These are phyloP conservation scores for Phytophthora quininea DNA, from an alignment of 352 stramenopile species.

Conservation along the genomic window DNA sequence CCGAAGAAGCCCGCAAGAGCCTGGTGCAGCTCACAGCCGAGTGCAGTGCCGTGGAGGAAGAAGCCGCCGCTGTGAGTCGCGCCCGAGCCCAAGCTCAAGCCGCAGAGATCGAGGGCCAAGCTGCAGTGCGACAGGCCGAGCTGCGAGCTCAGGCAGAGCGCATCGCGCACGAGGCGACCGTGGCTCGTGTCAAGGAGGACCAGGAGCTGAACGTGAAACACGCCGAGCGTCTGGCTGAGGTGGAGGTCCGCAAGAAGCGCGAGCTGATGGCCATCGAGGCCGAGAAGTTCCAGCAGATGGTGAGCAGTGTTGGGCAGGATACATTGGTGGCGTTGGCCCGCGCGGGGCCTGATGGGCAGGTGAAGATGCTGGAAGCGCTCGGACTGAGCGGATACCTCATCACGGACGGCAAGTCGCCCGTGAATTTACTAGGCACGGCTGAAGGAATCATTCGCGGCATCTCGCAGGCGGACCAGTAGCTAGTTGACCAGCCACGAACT, in stretches of 20 bases:
- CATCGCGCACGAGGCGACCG: constrained; percentile 71
- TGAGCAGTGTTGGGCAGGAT: constrained; percentile 71
- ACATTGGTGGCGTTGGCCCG: constrained; percentile 79
- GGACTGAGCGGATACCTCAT: constrained; percentile 86
- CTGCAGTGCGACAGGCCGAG: constrained; percentile 73
- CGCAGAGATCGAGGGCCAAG: constrained; percentile 74
- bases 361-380: constrained; percentile 78
- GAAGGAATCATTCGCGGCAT: constrained; percentile 80
- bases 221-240: constrained; percentile 62
- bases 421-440: constrained; percentile 78
- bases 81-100: constrained; percentile 68
- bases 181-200: constrained; percentile 62
- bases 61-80: constrained; percentile 64
- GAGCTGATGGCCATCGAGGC: constrained; percentile 80
- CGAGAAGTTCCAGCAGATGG: constrained; percentile 87
- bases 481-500: background rate
- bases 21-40: constrained; percentile 77
- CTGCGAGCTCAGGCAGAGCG: constrained; percentile 64
- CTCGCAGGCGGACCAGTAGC: constrained; percentile 39
- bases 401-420: constrained; percentile 82
- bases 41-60: constrained; percentile 70
- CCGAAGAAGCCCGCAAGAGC: constrained; percentile 76
- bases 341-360: constrained; percentile 74
- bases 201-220: constrained; percentile 63
- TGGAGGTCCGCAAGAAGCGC: constrained; percentile 79